phyloP scores from a whole-genome alignment of 495 filamentous ascomycete species.

The Annulohypoxylon nitens region DNA sequence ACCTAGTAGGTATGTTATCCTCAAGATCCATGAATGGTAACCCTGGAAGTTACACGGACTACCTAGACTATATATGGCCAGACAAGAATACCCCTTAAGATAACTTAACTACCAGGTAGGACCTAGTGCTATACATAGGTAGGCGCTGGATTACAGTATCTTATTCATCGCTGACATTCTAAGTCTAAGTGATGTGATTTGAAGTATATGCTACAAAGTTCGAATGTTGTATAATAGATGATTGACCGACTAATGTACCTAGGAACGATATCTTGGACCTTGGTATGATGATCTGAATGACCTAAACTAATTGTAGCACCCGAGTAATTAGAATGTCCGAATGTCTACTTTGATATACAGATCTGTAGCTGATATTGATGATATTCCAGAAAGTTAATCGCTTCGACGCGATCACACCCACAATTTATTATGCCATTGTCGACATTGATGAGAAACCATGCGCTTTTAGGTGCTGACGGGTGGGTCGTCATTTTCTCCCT shows the following conservation, averaged over 20 bases:
- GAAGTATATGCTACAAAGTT: too few relatives aligned
- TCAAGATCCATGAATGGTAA: neutral
- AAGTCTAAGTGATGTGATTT: too few relatives aligned
- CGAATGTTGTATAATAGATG: neutral
- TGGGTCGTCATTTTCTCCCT: slow-evolving; percentile 1
- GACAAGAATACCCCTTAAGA: neutral
- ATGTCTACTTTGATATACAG: neutral
- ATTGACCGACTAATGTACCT: slow-evolving; percentile 1
- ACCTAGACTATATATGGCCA: neutral
- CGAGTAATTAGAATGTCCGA: neutral
- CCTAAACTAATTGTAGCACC: neutral
- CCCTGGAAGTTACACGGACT: neutral
- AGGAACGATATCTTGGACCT: neutral
- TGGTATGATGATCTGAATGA: neutral
- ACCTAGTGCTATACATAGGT: too few relatives aligned
- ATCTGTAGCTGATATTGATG: neutral
- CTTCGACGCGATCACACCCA: neutral
- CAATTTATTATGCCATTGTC: neutral
- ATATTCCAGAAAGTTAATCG: neutral
- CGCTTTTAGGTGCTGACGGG: neutral
- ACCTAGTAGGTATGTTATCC: neutral
- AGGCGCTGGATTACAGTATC: too few relatives aligned
- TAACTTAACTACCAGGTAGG: neutral
- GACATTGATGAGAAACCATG: neutral
- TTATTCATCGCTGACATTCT: too few relatives aligned